Conservation (phyloP, 129 eudicot species). For the Gnaphalium uliginosum region DNA sequence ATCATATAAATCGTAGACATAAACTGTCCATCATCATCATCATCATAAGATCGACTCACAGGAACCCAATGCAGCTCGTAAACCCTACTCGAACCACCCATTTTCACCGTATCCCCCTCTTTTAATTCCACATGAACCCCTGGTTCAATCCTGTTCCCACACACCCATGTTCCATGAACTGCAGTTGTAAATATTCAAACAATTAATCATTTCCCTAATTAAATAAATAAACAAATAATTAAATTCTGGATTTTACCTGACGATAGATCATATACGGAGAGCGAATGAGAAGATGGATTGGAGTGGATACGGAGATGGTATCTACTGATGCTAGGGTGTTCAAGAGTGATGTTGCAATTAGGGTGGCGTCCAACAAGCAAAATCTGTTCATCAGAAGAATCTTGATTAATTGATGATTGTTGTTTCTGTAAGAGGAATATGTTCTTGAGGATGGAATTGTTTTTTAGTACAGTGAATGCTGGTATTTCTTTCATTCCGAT, state of each 20-base stretch:
- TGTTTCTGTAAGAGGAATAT: constrained; percentile 61
- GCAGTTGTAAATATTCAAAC: constrained; percentile 18
- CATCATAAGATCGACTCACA: constrained; percentile 51
- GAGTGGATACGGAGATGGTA: constrained; percentile 87
- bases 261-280: constrained; percentile 65
- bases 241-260: constrained; percentile 73
- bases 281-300: constrained; percentile 43
- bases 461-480: constrained; percentile 74
- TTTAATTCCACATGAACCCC: constrained; percentile 48
- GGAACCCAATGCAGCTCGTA: constrained; percentile 89
- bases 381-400: constrained; percentile 44
- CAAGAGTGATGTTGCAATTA: constrained; percentile 70
- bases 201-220: constrained; percentile 7
- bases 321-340: constrained; percentile 95
- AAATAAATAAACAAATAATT: neutral
- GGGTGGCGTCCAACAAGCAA: constrained; percentile 90
- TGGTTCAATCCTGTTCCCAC: constrained; percentile 70
- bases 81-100: constrained; percentile 85
- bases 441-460: constrained; percentile 81
- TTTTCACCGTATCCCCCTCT: constrained; percentile 68
- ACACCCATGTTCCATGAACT: constrained; percentile 96
- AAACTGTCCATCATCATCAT: constrained; percentile 50
- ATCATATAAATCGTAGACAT: constrained; percentile 49
- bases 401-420: constrained; percentile 19
- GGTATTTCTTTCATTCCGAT: constrained; percentile 53